Percentiles rank a stretch among this genome's conserved stretches.
Evolutionary conservation across 208 protist genomes (phyloP).

Genomic region (Angomonas desouzai): DNA sequence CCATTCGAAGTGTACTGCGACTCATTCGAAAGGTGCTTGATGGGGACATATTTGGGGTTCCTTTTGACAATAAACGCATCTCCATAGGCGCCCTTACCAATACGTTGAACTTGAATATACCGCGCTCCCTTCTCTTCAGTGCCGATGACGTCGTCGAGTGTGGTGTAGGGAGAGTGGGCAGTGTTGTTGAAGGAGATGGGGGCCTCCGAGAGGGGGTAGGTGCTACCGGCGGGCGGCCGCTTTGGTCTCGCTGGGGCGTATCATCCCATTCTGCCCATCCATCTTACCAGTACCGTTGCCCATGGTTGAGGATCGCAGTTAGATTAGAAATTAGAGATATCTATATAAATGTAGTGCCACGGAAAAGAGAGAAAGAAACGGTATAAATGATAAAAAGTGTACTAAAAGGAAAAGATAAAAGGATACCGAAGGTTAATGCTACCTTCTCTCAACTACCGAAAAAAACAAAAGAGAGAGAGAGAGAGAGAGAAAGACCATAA

Average conservation of each 20-base stretch:
- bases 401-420: no score
- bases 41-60: conserved; percentile 46
- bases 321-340: neutral
- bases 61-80: conserved; percentile 78
- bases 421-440: no score
- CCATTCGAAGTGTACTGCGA: conserved; percentile 24
- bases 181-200: neutral
- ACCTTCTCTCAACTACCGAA: no score
- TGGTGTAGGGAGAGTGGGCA: conserved; percentile 1
- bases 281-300: conserved; percentile 9
- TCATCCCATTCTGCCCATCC: neutral
- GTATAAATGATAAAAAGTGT: no score
- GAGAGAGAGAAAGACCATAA: neutral
- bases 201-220: neutral
- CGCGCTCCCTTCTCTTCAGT: conserved; percentile 22
- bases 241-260: conserved; percentile 8
- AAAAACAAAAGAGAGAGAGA: neutral
- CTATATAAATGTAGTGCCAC: neutral
- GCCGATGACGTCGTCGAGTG: conserved; percentile 28
- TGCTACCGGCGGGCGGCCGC: neutral
- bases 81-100: conserved; percentile 91
- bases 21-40: conserved; percentile 21
- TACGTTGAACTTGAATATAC: conserved; percentile 61
- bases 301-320: neutral
- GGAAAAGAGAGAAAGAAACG: neutral